Conservation (phyloP, 176 grass and related monocot genomes). For the barley (Hordeum vulgare) region DNA sequence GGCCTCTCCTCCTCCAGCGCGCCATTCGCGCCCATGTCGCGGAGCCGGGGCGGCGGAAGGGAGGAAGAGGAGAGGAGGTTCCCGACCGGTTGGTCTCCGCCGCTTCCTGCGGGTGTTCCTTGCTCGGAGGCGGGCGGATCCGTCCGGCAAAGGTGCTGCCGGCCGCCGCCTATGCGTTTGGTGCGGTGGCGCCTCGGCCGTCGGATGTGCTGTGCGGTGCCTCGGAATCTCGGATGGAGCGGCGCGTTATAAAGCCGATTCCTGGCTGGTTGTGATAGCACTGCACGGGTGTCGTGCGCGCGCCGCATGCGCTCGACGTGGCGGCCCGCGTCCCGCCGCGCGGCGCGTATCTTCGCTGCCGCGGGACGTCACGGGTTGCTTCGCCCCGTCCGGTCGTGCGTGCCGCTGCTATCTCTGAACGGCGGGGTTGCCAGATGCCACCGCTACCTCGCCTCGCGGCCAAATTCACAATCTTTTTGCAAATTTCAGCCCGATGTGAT, state of each 20-base stretch:
- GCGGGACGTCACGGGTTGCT: not conserved
- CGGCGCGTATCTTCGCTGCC: not conserved
- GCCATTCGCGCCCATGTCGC: slow-evolving; percentile 31
- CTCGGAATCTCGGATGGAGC: not conserved
- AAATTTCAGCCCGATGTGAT: no score
- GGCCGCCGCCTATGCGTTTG: not conserved
- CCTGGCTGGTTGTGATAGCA: not conserved
- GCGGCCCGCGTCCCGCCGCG: not conserved
- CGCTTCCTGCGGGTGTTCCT: not conserved
- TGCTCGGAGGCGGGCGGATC: not conserved
- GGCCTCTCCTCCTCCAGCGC: not conserved
- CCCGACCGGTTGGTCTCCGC: not conserved
- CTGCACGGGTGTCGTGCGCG: slow-evolving; percentile 8
- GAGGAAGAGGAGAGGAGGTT: not conserved
- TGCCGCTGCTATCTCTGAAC: not conserved
- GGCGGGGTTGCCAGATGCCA: not conserved
- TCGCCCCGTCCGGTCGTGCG: not conserved
- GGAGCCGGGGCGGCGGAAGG: no score
- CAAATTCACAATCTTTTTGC: no score
- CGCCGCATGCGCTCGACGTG: slow-evolving; percentile 21
- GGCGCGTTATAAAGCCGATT: not conserved
- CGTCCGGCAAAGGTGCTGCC: slow-evolving; percentile 1
- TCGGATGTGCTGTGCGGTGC: not conserved
- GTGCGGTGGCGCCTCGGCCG: not conserved
- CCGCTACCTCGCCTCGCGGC: no score